A percentile compares a stretch with the other conserved stretches of the same genome.
phyloP scores from a whole-genome alignment of 768 basidiomycete genomes.

The Tulasnella sp. region DNA sequence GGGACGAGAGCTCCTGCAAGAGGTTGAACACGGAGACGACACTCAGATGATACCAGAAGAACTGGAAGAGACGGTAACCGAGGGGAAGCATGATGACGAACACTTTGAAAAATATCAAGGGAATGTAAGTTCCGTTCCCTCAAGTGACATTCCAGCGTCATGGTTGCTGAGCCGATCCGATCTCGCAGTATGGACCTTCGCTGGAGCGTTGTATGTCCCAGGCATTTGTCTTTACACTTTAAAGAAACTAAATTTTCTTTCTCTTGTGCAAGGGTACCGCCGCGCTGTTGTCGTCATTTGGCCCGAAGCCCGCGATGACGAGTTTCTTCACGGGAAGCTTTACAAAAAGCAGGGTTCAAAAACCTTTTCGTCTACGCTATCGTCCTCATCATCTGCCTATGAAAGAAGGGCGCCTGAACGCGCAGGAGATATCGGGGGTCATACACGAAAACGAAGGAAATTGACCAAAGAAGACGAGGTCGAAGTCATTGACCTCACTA shows the following conservation, averaged over 20 bases:
- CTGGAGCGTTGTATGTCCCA: conserved; percentile 36
- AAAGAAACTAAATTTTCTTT: conserved; percentile 26
- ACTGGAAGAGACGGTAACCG: conserved; percentile 32
- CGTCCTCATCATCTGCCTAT: conserved; percentile 29
- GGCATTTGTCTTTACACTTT: conserved; percentile 16
- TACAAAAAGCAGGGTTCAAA: too few species aligned
- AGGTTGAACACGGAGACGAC: not conserved
- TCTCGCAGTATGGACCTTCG: conserved; percentile 31
- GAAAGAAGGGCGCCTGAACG: too few species aligned
- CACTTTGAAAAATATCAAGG: conserved; percentile 45
- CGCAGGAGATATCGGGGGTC: not conserved
- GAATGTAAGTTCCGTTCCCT: conserved; percentile 36
- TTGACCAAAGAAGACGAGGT: not conserved
- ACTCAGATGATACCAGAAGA: not conserved
- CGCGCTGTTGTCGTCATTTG: conserved; percentile 39
- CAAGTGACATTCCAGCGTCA: too few species aligned
- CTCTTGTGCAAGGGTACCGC: conserved; percentile 31
- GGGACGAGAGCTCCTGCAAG: conserved; percentile 31
- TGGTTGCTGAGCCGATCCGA: not conserved
- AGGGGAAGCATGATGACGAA: conserved; percentile 37
- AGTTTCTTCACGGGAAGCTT: not conserved
- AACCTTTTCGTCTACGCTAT: conserved; percentile 30
- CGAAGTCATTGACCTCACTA: not conserved
- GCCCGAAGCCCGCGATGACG: not conserved
- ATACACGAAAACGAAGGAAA: not conserved